Conservation (phyloP, 2,329 filamentous ascomycete species). For the Apiospora koreana region DNA sequence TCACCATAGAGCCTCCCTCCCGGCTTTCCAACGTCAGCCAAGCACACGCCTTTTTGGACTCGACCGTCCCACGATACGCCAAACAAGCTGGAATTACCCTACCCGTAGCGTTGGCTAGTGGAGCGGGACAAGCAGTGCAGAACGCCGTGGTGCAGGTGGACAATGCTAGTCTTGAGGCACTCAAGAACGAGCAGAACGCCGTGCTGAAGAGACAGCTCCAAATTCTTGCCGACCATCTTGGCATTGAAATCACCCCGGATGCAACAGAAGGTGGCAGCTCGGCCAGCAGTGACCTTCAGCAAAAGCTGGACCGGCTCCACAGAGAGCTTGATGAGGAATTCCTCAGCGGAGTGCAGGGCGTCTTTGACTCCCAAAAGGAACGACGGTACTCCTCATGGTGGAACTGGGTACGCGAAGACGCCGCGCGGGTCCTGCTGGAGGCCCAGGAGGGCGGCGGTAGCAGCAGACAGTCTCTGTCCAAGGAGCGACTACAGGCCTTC, state of each 20-base stretch:
- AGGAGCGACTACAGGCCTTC: constrained; percentile 94
- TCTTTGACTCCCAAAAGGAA: constrained; percentile 40
- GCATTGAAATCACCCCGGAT: neutral
- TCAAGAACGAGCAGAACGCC: constrained; percentile 93
- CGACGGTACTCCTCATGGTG: constrained; percentile 36
- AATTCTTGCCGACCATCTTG: neutral
- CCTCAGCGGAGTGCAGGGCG: constrained; percentile 87
- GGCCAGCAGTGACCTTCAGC: neutral
- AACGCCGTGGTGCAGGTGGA: constrained; percentile 81
- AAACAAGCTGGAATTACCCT: neutral
- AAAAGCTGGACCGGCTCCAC: neutral
- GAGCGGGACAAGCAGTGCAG: constrained; percentile 58
- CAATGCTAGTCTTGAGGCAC: constrained; percentile 90
- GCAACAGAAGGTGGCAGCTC: neutral
- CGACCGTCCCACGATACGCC: neutral
- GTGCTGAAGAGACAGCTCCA: constrained; percentile 43
- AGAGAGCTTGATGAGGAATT: constrained; percentile 46
- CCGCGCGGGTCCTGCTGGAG: constrained; percentile 67
- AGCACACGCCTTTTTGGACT: neutral
- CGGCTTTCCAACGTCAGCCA: neutral
- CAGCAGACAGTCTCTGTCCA: constrained; percentile 64
- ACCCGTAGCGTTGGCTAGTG: no score
- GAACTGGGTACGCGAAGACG: constrained; percentile 45
- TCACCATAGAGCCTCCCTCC: neutral
- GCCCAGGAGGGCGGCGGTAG: neutral